A percentile compares a stretch with the other conserved stretches of the same genome.
Conservation (phyloP, 441 rosid genomes). For the Omphalea diandra region DNA sequence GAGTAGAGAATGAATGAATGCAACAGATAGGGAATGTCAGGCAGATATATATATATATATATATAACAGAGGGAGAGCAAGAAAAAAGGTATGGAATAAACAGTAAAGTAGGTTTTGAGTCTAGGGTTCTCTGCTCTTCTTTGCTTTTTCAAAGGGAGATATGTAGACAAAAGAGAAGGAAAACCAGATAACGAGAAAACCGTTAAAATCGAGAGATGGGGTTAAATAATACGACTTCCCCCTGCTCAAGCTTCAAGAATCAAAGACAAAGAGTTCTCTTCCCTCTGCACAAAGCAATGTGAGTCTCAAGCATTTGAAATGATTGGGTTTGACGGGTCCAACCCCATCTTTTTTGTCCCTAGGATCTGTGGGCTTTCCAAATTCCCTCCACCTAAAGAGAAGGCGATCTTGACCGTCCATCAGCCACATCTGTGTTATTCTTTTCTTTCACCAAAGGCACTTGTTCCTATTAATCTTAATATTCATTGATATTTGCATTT, state of each 20-base stretch:
- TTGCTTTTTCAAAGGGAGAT: slow-evolving; percentile 28
- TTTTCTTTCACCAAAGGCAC: neutral
- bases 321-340: slow-evolving; percentile 50
- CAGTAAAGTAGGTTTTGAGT: slow-evolving; percentile 19
- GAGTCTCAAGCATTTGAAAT: slow-evolving; percentile 31
- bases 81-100: slow-evolving; percentile 19
- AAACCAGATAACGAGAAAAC: slow-evolving; percentile 34
- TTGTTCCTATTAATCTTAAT: too few relatives aligned
- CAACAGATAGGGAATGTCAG: slow-evolving; percentile 14
- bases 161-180: neutral
- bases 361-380: slow-evolving; percentile 12
- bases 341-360: slow-evolving; percentile 20
- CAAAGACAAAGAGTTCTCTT: slow-evolving; percentile 20
- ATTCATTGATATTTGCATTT: too few relatives aligned
- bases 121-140: slow-evolving; percentile 15
- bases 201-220: slow-evolving; percentile 12
- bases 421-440: neutral
- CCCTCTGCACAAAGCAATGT: slow-evolving; percentile 34
- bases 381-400: neutral
- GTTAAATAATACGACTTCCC: neutral
- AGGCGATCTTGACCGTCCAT: slow-evolving; percentile 8
- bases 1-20: slow-evolving; percentile 10
- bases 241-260: neutral
- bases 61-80: slow-evolving; percentile 2
- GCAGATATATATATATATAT: slow-evolving; percentile 12